These are phyloP conservation scores for Cryptosporidium muris DNA, from an alignment of 169 alveolate species.

Conservation along the genomic window DNA sequence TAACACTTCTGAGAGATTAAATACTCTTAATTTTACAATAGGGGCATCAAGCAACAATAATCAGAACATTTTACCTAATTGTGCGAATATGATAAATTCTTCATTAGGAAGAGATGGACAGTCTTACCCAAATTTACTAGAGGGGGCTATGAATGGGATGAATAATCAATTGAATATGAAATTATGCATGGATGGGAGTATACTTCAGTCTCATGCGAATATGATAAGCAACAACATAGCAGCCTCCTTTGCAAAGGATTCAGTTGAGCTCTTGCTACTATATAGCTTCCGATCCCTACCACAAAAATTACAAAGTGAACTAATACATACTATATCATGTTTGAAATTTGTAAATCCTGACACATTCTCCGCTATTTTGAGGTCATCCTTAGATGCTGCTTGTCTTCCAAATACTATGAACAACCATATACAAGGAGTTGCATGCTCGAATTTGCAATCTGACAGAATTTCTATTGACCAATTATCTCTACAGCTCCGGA, in stretches of 20 bases:
- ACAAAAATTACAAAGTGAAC: slow-evolving; percentile 20
- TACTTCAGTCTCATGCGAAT: neutral
- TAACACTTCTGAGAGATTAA: no score
- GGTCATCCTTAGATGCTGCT: slow-evolving; percentile 15
- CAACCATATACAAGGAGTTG: no score
- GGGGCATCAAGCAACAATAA: no score
- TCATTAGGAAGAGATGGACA: neutral
- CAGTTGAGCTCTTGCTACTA: slow-evolving; percentile 14
- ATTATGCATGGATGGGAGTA: neutral
- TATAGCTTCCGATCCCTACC: slow-evolving; percentile 20
- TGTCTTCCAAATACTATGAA: neutral
- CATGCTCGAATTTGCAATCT: no score
- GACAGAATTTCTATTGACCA: no score
- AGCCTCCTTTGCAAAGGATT: slow-evolving; percentile 33
- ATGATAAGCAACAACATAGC: neutral
- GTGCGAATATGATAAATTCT: neutral
- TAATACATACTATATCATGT: slow-evolving; percentile 34
- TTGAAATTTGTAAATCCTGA: slow-evolving; percentile 36
- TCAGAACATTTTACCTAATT: no score
- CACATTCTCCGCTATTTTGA: slow-evolving; percentile 14
- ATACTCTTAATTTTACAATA: no score
- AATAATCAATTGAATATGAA: neutral
- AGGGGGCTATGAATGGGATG: neutral
- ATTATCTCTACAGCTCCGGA: no score
- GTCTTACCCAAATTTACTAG: neutral